Evolutionary conservation across 139 green algal genomes (phyloP), one percentile per base, ranked within the genome.

Genomic region (Chara braunii): DNA sequence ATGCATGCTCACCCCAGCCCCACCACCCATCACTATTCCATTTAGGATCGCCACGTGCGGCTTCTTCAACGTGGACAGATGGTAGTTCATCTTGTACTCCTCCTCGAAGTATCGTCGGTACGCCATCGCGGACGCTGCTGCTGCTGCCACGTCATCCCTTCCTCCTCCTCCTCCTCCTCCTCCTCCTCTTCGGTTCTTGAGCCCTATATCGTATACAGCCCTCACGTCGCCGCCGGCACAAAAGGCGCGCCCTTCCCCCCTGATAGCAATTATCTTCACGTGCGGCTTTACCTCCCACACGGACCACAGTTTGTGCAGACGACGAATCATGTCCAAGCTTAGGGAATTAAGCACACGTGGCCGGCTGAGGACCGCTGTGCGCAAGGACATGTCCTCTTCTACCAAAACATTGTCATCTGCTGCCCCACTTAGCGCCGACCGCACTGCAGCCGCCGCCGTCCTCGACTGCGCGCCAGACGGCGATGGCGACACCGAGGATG

Each of bases 21-120:
- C 92, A 12, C 92, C 92, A 0, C 92, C 92, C 86, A 97, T 94
- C 2, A 84, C 81, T 40, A 97, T 87, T 54, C 92, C 91, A 60
- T 97, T 89, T 26, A 96, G 70, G 5, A 97, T 23, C 0, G 87
- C 81, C 0, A 96, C 64, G 23, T 72, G 58, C 3, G 66, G 66
- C 66, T 72, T 75, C 8, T 18, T 43, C 32, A 75, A 36, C 0
- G 35, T 68, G 2, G 66, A 58, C 34, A 75, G 48, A 12, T 51
- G 22, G 50, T 75, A 50, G 50, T 75, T 75, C 1, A 74, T 11
- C 36, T 74, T 14, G 36, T 75, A 75, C 58, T 75, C 66, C 24
- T 23, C 12, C 22, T 60, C 23, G 60, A 75, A 75, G 45, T 73
- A 75, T 30, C 71, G 37, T 6, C 28, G 26, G 64, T 37, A 59